These are phyloP conservation scores for Trypanosoma avium DNA, from an alignment of 208 protist genomes.

Conservation along the genomic window DNA sequence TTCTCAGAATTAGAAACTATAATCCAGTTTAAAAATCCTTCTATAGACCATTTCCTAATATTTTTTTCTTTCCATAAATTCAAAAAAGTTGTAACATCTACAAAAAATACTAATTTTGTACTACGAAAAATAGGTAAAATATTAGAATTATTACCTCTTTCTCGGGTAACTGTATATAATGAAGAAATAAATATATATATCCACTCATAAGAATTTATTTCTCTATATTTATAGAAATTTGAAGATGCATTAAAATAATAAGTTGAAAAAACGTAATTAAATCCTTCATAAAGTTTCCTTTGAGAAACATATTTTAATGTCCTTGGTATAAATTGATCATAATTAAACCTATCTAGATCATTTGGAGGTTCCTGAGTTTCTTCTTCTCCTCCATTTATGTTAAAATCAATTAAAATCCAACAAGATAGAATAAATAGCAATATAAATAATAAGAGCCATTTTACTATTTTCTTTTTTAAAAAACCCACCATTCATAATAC, in stretches of 20 bases:
- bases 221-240: constrained; percentile 1
- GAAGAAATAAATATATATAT: not conserved
- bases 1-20: not conserved
- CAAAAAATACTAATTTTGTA: constrained; percentile 5
- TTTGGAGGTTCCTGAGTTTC: no score
- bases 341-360: no score
- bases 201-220: not conserved
- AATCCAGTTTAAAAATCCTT: constrained; percentile 6
- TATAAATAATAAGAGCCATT: no score
- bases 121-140: not conserved
- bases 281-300: not conserved
- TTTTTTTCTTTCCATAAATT: not conserved
- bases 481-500: no score
- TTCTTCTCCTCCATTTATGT: no score
- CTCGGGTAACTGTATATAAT: not conserved
- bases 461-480: no score
- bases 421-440: no score
- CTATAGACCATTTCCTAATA: not conserved
- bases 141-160: not conserved
- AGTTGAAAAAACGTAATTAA: constrained; percentile 1
- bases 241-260: constrained; percentile 3
- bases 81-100: not conserved
- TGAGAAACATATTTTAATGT: not conserved
- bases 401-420: no score
- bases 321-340: not conserved